Evolutionary conservation across 179 eudicot genomes (phyloP), one percentile per base, ranked within the genome.

Genomic region (Carnegiea gigantea): DNA sequence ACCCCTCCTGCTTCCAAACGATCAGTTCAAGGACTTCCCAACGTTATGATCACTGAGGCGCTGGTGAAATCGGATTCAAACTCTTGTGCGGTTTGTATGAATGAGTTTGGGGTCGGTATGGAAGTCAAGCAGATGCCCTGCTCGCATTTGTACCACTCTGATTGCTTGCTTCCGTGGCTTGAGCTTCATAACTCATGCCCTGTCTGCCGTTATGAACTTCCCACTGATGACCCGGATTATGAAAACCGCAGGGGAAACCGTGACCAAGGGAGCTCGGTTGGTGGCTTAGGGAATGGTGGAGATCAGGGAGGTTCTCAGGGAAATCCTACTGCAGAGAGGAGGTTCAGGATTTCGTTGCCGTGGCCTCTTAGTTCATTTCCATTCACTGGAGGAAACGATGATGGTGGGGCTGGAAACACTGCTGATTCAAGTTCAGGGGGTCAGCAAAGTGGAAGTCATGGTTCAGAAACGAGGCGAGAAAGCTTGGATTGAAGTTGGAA

Each of bases 221-320:
- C 92, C 0, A 90, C 93, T 2, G 94, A 91, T 87, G 94, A 91
- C 80, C 88, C 85, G n/a, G 92, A 91, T 48, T 90, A 91, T 65
- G 89, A 91, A 77, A 80, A 67, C 33, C 62, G 83, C 30, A 80
- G 49, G 78, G 83, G 43, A 30, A 48, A 59, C 6, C 33, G 10
- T 0, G 64, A 75, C 53, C 51, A 38, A 49, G 30, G 87, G 49
- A 48, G 70, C 81, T 11, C 68, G 38, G 14, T 36, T 67, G 48
- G 86, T 72, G 49, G 75, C 57, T 38, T 46, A 20, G 36, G 51
- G 23, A 26, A 24, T n/a, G 82, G 48, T 15, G 76, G 59, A 26
- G 18, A 70, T 5, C 71, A 62, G 51, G 76, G 70, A 11, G 78
- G 44, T 7, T n/a, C 20, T 23, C 59, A 8, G 17, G 59, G 78